phyloP scores from a whole-genome alignment of 2,329 filamentous ascomycete genomes.

The Xylariaceae sp. region DNA sequence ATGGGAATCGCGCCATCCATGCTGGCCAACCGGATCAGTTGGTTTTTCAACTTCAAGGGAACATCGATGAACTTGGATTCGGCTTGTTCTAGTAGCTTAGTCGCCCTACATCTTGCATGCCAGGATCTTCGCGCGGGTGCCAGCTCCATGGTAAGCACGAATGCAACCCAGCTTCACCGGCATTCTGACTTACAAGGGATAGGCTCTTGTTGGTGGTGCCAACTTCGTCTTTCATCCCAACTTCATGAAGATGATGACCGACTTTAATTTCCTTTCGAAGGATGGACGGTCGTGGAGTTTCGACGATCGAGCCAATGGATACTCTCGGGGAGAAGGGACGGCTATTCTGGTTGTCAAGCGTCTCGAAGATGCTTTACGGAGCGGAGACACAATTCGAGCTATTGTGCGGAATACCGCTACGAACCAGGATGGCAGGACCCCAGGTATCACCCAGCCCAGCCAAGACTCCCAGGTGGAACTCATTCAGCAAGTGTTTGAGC shows the following conservation, averaged over 20 bases:
- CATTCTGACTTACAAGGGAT: no score
- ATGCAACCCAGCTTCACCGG: not conserved
- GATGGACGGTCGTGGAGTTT: constrained; percentile 7
- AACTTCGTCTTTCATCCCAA: constrained; percentile 6
- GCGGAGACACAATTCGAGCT: constrained; percentile 28
- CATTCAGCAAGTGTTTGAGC: constrained; percentile 21
- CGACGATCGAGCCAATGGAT: constrained; percentile 10
- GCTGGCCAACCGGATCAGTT: constrained; percentile 8
- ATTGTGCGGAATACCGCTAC: constrained; percentile 20
- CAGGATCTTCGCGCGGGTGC: constrained; percentile 3
- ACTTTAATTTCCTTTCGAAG: constrained; percentile 28
- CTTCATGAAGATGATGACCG: constrained; percentile 6
- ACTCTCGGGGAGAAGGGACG: constrained; percentile 42
- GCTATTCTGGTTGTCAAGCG: constrained; percentile 41
- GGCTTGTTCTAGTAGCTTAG: constrained; percentile 7
- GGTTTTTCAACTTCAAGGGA: constrained; percentile 8
- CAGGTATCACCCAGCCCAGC: constrained; percentile 14
- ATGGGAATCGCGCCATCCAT: constrained; percentile 2
- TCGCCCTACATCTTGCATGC: constrained; percentile 8
- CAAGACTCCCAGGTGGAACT: constrained; percentile 18
- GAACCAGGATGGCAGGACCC: constrained; percentile 16
- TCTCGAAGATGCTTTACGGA: constrained; percentile 34
- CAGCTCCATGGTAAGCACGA: not conserved
- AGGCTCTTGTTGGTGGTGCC: constrained; percentile 5
- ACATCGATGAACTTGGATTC: constrained; percentile 6